Conservation (phyloP, 1,284 basidiomycete species). For the Leccinum angustisporum region DNA sequence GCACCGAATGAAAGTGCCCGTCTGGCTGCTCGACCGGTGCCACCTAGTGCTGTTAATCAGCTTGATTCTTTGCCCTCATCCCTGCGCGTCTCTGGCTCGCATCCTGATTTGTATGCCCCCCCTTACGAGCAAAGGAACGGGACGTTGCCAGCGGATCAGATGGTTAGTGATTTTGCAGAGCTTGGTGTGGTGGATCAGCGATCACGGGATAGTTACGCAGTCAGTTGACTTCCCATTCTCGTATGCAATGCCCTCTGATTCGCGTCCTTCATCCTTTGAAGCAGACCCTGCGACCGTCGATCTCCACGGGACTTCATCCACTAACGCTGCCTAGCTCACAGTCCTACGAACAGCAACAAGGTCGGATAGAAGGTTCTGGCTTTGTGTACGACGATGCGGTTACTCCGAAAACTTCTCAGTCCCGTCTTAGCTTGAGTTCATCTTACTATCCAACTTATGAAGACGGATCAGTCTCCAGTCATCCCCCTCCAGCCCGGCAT, state of each 20-base stretch:
- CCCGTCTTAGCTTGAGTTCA: slow-evolving; percentile 36
- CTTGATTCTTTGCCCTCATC: slow-evolving; percentile 58
- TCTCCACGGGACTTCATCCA: slow-evolving; percentile 39
- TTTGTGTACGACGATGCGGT: slow-evolving; percentile 38
- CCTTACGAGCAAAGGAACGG: slow-evolving; percentile 56
- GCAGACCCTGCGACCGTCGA: slow-evolving; percentile 42
- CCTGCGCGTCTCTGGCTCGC: slow-evolving; percentile 57
- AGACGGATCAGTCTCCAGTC: slow-evolving; percentile 30
- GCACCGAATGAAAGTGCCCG: slow-evolving; percentile 25
- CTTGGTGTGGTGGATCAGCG: slow-evolving; percentile 53
- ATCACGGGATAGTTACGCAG: slow-evolving; percentile 64
- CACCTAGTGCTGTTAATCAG: slow-evolving; percentile 42
- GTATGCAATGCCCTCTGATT: slow-evolving; percentile 11
- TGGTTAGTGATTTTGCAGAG: slow-evolving; percentile 65
- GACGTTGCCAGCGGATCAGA: slow-evolving; percentile 45
- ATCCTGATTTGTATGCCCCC: slow-evolving; percentile 71
- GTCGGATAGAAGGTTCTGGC: slow-evolving; percentile 21
- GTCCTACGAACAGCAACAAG: slow-evolving; percentile 32
- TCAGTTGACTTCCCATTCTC: slow-evolving; percentile 38
- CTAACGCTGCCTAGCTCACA: slow-evolving; percentile 30
- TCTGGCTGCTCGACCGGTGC: slow-evolving; percentile 36
- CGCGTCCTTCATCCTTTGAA: slow-evolving; percentile 33
- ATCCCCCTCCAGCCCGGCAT: slow-evolving; percentile 36
- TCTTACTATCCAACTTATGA: slow-evolving; percentile 60
- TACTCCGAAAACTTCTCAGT: slow-evolving; percentile 39